A percentile compares a stretch with the other conserved stretches of the same genome.
Evolutionary conservation across 306 rosid species (phyloP).

Genomic region (Sphenostylis stenocarpa): DNA sequence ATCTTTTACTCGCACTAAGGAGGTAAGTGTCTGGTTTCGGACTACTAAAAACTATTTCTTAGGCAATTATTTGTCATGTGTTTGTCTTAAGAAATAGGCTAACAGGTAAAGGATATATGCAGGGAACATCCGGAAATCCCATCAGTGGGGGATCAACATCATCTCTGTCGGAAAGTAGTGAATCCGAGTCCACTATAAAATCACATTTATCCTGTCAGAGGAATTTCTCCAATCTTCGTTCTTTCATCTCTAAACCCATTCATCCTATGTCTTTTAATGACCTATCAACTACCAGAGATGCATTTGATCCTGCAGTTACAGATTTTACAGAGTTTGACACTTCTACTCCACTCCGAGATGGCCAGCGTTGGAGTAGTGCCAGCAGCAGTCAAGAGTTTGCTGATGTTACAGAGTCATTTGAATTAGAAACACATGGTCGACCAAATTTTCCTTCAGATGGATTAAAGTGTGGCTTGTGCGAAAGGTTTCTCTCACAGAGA

Average conservation of each 20-base stretch:
- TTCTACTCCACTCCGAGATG: constrained; percentile 57
- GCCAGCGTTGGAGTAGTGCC: constrained; percentile 71
- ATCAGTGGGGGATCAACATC: constrained; percentile 56
- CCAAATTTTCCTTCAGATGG: constrained; percentile 46
- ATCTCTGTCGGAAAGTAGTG: constrained; percentile 71
- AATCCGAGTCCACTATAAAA: constrained; percentile 64
- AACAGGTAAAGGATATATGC: constrained; percentile 32
- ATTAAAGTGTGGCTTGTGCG: constrained; percentile 75
- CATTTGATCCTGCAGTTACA: constrained; percentile 47
- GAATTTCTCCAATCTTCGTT: constrained; percentile 53
- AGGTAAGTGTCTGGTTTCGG: constrained; percentile 52
- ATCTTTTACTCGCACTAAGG: constrained; percentile 57
- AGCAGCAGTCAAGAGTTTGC: constrained; percentile 82
- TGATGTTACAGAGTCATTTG: constrained; percentile 68
- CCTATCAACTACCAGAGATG: constrained; percentile 50
- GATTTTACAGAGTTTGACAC: constrained; percentile 57
- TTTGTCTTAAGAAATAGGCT: constrained; percentile 17
- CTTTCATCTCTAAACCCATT: constrained; percentile 87
- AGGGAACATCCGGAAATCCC: constrained; percentile 77
- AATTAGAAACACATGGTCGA: constrained; percentile 50
- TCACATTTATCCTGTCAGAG: constrained; percentile 53
- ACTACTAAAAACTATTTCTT: background rate
- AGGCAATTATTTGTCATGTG: constrained; percentile 2
- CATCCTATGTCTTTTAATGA: constrained; percentile 68
- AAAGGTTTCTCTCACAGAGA: constrained; percentile 70